Base-by-base conservation (phyloP, 2,329 filamentous ascomycete species). In the Penicillium sp. region DNA sequence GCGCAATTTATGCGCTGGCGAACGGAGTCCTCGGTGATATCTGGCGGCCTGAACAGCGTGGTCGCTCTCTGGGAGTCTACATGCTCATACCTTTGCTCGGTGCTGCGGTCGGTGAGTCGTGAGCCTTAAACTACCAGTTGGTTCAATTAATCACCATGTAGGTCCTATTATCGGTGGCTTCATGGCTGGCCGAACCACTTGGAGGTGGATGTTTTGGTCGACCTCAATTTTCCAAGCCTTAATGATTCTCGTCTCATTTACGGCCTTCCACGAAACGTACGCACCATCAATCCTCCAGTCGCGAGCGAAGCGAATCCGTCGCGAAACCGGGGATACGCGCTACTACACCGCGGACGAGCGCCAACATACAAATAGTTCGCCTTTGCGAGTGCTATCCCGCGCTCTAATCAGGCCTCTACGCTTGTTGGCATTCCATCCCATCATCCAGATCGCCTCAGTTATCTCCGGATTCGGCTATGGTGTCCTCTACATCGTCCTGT, bases 131-230 rank as follows among this genome's bases (percentile, higher is more conserved):
- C 35, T 15, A 9, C 5, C 35, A 41, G 15, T 41, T 13, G 15
- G 8, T 15, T 41, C 11, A 11, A 41, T 9, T 41, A 15, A 41
- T 41, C 35, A 13, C 35, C 2, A 5, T 15, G 15, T 88, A 23
- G 88, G 87, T 0, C 88, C 88, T 1, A 85, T 90, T 2, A 82
- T 83, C 1, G 87, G 87, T 19, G 86, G 84, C 1, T 89, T 86
- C 70, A 84, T 90, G 31, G 81, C 85, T 1, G 76, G 86, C 29
- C 53, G 53, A 19, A 55, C 61, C 38, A 60, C 56, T 9, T 63
- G 61, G 61, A 64, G 68, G 2, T 71, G 67, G 69, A 67, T 66
- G 44, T 70, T 70, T 46, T 89, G 83, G 74, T 81, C 85, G 0
- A 88, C 86, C 0, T 84, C 85, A 1, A 86, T 90, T 61, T 81